A percentile compares a stretch with the other conserved stretches of the same genome.
These are phyloP conservation scores for Backusella liffmaniae DNA, from an alignment of 192 early-diverging fungal species.

Conservation along the genomic window DNA sequence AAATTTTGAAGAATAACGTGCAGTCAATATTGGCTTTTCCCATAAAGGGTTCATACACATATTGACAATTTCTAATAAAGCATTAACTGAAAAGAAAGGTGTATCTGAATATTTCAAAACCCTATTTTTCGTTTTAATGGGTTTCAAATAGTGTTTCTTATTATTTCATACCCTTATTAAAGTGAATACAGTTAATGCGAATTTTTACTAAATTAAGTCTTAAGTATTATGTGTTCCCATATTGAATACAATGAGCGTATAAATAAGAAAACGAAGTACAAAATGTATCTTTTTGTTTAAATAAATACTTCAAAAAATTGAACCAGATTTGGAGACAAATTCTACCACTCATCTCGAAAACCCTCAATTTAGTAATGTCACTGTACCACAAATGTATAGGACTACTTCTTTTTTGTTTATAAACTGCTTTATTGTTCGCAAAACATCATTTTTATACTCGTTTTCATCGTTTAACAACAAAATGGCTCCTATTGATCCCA, in stretches of 20 bases:
- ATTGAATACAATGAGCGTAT: not conserved
- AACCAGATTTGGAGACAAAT: slow-evolving; percentile 8
- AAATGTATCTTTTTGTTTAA: slow-evolving; percentile 8
- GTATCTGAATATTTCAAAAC: not conserved
- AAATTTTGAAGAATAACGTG: not conserved
- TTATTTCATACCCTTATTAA: not conserved
- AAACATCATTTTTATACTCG: not conserved
- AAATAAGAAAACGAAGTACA: not conserved
- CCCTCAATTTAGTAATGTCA: not conserved
- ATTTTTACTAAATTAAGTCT: not conserved
- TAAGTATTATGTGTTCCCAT: not conserved
- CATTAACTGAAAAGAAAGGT: not conserved
- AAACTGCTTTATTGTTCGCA: slow-evolving; percentile 6
- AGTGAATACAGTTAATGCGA: not conserved
- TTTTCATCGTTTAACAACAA: slow-evolving; percentile 1
- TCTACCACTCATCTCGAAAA: slow-evolving; percentile 16
- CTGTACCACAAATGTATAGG: slow-evolving; percentile 9
- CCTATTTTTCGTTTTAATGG: not conserved
- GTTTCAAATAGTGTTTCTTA: not conserved
- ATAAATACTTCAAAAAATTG: slow-evolving; percentile 6
- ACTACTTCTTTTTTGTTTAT: slow-evolving; percentile 15
- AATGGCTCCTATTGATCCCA: slow-evolving; percentile 5
- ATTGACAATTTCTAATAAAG: not conserved
- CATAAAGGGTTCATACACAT: slow-evolving; percentile 1
- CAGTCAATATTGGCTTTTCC: not conserved